A percentile compares a stretch with the other conserved stretches of the same genome.
Conservation (phyloP, 768 basidiomycete genomes). For the Suillus subluteus region DNA sequence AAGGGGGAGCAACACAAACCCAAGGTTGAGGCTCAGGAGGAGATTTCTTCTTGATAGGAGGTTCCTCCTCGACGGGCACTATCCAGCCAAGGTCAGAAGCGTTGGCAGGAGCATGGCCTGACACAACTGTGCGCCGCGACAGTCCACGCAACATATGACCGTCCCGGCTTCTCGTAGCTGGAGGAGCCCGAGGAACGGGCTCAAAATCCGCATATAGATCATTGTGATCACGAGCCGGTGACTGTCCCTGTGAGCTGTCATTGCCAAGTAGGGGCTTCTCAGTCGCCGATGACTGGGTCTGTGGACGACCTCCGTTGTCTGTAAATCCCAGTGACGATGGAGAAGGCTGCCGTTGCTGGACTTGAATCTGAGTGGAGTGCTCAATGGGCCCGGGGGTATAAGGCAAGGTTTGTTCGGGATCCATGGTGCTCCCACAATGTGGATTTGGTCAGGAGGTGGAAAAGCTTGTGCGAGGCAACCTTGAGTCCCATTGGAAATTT, state of each 20-base stretch:
- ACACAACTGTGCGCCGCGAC: conserved; percentile 12
- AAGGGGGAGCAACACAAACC: conserved; percentile 18
- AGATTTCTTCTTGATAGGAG: too few species aligned
- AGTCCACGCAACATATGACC: conserved; percentile 16
- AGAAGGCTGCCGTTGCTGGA: background rate
- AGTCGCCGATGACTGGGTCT: conserved; percentile 8
- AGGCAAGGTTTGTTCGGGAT: conserved; percentile 12
- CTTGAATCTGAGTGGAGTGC: background rate
- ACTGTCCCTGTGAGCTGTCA: conserved; percentile 14
- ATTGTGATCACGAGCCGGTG: conserved; percentile 1
- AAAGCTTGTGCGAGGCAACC: background rate
- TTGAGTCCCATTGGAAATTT: background rate
- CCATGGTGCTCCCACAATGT: conserved; percentile 20
- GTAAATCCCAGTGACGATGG: background rate
- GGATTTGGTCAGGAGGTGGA: background rate
- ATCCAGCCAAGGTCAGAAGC: conserved; percentile 27
- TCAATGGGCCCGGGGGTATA: background rate
- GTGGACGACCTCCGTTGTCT: conserved; percentile 3
- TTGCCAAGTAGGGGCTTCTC: conserved; percentile 17
- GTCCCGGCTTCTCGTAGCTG: conserved; percentile 20
- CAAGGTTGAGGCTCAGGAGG: too few species aligned
- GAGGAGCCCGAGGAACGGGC: conserved; percentile 4
- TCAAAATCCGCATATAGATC: conserved; percentile 19
- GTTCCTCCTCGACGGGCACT: conserved; percentile 28
- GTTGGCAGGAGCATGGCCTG: background rate